Conservation (phyloP, 2,329 filamentous ascomycete genomes). For the Pyricularia sp. region DNA sequence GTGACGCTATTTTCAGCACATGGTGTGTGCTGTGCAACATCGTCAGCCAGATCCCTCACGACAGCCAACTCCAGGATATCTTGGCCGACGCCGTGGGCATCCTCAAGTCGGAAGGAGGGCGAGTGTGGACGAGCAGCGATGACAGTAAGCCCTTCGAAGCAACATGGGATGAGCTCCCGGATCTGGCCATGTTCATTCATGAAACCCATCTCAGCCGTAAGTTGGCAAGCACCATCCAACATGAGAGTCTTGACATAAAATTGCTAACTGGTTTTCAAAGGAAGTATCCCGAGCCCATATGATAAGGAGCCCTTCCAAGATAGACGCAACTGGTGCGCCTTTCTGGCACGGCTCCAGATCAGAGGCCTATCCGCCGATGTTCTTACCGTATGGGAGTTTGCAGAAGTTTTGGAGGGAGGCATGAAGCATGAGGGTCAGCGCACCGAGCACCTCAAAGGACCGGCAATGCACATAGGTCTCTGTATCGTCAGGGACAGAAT, state of each 20-base stretch:
- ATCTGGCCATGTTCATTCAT: background rate
- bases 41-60: background rate
- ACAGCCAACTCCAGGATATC: background rate
- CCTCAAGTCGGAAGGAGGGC: background rate
- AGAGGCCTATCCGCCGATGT: background rate
- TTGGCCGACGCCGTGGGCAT: background rate
- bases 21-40: background rate
- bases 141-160: background rate
- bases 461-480: background rate
- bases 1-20: background rate
- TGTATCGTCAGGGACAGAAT: background rate
- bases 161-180: background rate
- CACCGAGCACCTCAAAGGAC: background rate
- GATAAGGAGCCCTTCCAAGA: background rate
- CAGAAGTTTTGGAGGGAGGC: background rate
- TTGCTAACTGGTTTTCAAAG: background rate
- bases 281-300: background rate
- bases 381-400: background rate
- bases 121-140: background rate
- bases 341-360: background rate
- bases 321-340: background rate
- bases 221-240: background rate
- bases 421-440: background rate
- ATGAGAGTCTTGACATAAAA: background rate
- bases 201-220: background rate